A percentile compares a stretch with the other conserved stretches of the same genome.
Conservation (phyloP, 2,329 filamentous ascomycete genomes). For the Aspergillus sp. region DNA sequence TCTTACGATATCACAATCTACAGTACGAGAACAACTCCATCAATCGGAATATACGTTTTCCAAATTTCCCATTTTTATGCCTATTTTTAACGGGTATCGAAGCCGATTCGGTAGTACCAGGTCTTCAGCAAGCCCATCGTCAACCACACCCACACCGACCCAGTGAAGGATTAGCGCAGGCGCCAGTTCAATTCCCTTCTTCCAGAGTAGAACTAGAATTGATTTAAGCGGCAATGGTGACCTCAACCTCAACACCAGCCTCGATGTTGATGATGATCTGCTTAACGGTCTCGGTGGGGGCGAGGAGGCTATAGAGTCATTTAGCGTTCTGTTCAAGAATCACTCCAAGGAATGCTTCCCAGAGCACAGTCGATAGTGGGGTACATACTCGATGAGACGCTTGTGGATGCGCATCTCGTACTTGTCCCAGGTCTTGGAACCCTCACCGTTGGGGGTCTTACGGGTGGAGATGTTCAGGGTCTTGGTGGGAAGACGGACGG, state of each 20-base stretch:
- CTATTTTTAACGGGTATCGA: constrained; percentile 34
- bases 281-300: constrained; percentile 78
- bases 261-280: constrained; percentile 57
- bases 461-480: constrained; percentile 94
- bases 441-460: constrained; percentile 99
- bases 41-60: constrained; percentile 25
- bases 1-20: neutral
- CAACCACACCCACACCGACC: constrained; percentile 16
- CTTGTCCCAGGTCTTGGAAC: constrained; percentile 99
- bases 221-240: constrained; percentile 53
- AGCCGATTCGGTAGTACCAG: constrained; percentile 16
- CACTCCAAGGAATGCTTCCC: no score
- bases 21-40: neutral
- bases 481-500: constrained; percentile 97
- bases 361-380: neutral
- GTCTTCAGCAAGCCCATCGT: constrained; percentile 18
- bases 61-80: constrained; percentile 31
- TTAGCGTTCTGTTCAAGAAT: constrained; percentile 11
- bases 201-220: constrained; percentile 20
- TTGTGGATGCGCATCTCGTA: constrained; percentile 99
- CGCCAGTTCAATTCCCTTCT: constrained; percentile 24
- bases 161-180: constrained; percentile 14
- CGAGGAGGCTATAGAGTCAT: constrained; percentile 66
- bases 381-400: constrained; percentile 83
- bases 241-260: constrained; percentile 55